A percentile compares a stretch with the other conserved stretches of the same genome.
Conservation (phyloP, 495 filamentous ascomycete genomes). For the Annulohypoxylon maeteangense region DNA sequence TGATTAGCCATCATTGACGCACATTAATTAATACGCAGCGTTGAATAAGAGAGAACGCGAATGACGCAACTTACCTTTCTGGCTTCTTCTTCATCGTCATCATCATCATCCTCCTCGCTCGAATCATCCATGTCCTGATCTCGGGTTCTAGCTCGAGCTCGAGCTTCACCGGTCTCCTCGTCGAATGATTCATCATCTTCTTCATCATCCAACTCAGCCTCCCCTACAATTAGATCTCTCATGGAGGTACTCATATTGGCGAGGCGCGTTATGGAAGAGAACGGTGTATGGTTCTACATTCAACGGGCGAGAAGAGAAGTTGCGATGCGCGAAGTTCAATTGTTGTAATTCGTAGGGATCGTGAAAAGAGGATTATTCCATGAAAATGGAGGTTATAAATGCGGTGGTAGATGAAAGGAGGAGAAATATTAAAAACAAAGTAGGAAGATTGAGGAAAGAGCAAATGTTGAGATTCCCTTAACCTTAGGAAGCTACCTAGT, state of each 20-base stretch:
- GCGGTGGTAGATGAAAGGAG: not conserved
- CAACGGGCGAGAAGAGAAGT: not conserved
- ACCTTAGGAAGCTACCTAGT: conserved; percentile 17
- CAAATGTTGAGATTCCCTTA: conserved; percentile 9
- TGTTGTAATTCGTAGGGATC: not conserved
- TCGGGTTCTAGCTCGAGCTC: conserved; percentile 52
- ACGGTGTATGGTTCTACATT: not conserved
- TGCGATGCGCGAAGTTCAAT: not conserved
- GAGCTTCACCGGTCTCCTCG: conserved; percentile 77
- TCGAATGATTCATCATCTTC: conserved; percentile 87
- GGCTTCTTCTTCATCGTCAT: conserved; percentile 87
- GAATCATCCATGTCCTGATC: conserved; percentile 80
- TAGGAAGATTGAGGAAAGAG: not conserved
- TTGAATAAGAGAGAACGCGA: not conserved
- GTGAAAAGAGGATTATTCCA: not conserved
- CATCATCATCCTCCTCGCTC: conserved; percentile 96
- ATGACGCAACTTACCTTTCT: conserved; percentile 51
- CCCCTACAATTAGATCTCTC: conserved; percentile 81
- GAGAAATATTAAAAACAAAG: not conserved
- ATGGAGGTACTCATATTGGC: conserved; percentile 70
- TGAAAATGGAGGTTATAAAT: not conserved
- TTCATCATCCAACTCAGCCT: conserved; percentile 92
- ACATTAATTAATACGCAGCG: not conserved
- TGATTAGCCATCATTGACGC: conserved; percentile 8
- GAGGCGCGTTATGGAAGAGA: not conserved